Base-by-base conservation (phyloP, 2,329 filamentous ascomycete genomes). In the Sporothrix inflata region DNA sequence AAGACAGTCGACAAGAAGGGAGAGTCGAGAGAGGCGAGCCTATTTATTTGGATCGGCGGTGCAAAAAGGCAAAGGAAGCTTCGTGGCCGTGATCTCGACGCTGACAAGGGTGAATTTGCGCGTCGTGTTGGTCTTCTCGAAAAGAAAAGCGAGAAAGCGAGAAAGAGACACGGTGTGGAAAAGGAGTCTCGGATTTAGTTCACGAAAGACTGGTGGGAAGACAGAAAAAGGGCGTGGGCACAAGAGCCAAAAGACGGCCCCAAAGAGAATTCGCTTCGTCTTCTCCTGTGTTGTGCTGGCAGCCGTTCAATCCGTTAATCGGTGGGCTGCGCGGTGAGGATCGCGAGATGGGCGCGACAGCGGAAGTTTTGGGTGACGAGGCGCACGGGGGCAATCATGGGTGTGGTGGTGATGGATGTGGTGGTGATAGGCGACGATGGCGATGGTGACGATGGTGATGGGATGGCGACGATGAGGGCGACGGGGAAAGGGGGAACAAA, bases 401-500 rank as follows among this genome's bases (percentile, higher is more conserved):
- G 60, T 38, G 60, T 45, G 11, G 38, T 24, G 38, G 60, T 16
- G 34, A 63, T 21, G 9, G 38, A 4, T 27, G 24, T 21, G 21
- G 60, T 65, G 57, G 57, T 42, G 38, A n/a, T 24, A 9, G 24
- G 30, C 30, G 30, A 34, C 30, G 30, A 19, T 45, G 61, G 24
- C 61, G 61, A 47, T 42, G 34, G 34, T 21, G 34, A 63, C 27
- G 60, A 21, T 42, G 60, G 57, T 51, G 60, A 61, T 30, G 66
- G 16, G 40, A n/a, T 47, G 63, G 27, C 63, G 63, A 49, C 16
- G 63, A 70, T 49, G 14, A 71, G 74, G 74, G 74, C 66, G 65
- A 74, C 71, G 71, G 73, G 72, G 73, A 69, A 73, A 72, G 74
- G 75, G 73, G 74, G 67, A 73, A 67, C 24, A 63, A 57, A 63